A percentile compares a stretch with the other conserved stretches of the same genome.
Conservation (phyloP, 1,284 basidiomycete genomes). For the Exobasidium cylindrosporum region DNA sequence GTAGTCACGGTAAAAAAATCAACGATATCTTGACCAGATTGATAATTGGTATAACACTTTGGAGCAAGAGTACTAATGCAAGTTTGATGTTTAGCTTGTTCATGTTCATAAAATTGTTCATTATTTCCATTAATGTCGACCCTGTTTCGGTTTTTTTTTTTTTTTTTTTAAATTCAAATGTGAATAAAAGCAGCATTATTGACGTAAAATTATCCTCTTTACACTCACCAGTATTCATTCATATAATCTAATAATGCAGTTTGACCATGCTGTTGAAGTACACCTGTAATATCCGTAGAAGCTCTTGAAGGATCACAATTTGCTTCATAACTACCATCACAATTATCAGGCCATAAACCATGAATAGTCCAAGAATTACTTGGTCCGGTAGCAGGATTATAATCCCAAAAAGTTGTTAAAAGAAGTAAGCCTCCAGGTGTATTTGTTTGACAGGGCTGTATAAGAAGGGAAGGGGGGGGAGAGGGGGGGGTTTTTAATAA, state of each 20-base stretch:
- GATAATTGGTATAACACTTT: slow-evolving; percentile 22
- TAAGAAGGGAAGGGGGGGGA: not conserved
- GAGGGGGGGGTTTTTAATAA: not conserved
- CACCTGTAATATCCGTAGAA: slow-evolving; percentile 20
- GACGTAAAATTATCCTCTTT: too few relatives aligned
- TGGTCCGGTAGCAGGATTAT: slow-evolving; percentile 30
- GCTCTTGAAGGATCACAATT: slow-evolving; percentile 28
- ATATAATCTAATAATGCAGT: slow-evolving; percentile 24
- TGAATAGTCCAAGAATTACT: slow-evolving; percentile 34
- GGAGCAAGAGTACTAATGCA: slow-evolving; percentile 33
- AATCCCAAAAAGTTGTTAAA: slow-evolving; percentile 38
- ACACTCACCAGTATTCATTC: slow-evolving; percentile 32
- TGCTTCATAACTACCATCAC: slow-evolving; percentile 25
- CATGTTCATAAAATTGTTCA: slow-evolving; percentile 29
- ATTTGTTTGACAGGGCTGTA: slow-evolving; percentile 25
- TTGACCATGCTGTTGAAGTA: slow-evolving; percentile 18
- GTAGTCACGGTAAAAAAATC: slow-evolving; percentile 34
- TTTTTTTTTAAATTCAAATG: too few relatives aligned
- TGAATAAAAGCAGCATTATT: too few relatives aligned
- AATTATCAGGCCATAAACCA: slow-evolving; percentile 37
- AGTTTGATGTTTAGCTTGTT: slow-evolving; percentile 34
- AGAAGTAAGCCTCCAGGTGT: slow-evolving; percentile 36
- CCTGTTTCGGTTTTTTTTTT: too few relatives aligned
- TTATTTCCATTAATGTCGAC: slow-evolving; percentile 29
- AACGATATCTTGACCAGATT: slow-evolving; percentile 25